Conservation (phyloP, 2,329 filamentous ascomycete genomes). For the Pezicula radicicola region DNA sequence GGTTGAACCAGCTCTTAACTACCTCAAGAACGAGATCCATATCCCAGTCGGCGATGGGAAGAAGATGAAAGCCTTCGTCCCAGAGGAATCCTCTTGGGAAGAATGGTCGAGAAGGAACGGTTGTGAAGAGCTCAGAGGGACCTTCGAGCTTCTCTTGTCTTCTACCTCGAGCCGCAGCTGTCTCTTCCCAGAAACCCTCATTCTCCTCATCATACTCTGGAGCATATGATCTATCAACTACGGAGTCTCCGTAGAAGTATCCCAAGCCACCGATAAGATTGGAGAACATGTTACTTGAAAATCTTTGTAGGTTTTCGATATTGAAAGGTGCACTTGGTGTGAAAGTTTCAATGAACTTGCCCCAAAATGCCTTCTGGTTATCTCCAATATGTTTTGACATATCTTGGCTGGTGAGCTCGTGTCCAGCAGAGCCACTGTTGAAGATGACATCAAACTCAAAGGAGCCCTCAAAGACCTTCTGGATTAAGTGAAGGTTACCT, state of each 20-base stretch:
- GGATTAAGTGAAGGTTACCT: slow-evolving; percentile 83
- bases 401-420: slow-evolving; percentile 54
- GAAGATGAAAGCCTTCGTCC: slow-evolving; percentile 96
- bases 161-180: slow-evolving; percentile 72
- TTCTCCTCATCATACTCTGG: slow-evolving; percentile 92
- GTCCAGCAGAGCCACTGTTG: slow-evolving; percentile 68
- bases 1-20: slow-evolving; percentile 90
- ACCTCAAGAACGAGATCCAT: slow-evolving; percentile 84
- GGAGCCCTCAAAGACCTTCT: slow-evolving; percentile 85
- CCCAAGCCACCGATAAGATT: slow-evolving; percentile 93
- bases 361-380: slow-evolving; percentile 65
- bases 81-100: slow-evolving; percentile 96
- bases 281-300: slow-evolving; percentile 88
- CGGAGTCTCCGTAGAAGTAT: slow-evolving; percentile 85
- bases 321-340: slow-evolving; percentile 74
- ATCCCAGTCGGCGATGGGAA: slow-evolving; percentile 93
- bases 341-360: slow-evolving; percentile 72
- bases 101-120: slow-evolving; percentile 88
- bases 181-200: slow-evolving; percentile 93
- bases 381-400: slow-evolving; percentile 68
- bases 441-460: slow-evolving; percentile 95
- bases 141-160: slow-evolving; percentile 71
- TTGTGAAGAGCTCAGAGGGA: slow-evolving; percentile 85
- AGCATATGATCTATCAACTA: slow-evolving; percentile 90
- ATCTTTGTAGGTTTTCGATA: slow-evolving; percentile 68